Conservation (phyloP, 176 grass and related monocot genomes). For the Musa itinerans region DNA sequence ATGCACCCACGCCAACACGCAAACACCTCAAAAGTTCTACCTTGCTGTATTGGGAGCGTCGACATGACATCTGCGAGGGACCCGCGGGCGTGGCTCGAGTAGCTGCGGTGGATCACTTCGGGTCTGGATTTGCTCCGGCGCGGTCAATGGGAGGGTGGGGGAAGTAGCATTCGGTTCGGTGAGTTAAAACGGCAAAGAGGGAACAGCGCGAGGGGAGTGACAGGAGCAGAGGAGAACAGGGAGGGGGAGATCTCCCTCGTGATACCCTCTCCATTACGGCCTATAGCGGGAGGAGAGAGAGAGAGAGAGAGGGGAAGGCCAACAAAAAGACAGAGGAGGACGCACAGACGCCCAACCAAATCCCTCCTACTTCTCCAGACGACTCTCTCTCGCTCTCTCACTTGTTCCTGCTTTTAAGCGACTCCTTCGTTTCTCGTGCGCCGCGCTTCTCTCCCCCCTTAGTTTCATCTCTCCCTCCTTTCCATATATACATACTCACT, state of each 20-base stretch:
- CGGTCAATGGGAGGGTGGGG: no score
- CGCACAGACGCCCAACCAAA: background rate
- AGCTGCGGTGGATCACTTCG: no score
- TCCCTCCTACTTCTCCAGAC: background rate
- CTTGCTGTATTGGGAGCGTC: no score
- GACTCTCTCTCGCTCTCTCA: conserved; percentile 2
- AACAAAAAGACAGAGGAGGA: background rate
- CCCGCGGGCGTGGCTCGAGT: no score
- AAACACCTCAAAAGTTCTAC: no score
- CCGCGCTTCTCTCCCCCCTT: background rate
- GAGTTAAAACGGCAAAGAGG: background rate
- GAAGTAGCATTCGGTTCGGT: no score
- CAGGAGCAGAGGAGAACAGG: background rate
- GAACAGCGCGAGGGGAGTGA: background rate
- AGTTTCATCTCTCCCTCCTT: background rate
- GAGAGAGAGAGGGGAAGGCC: background rate
- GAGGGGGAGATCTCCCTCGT: background rate
- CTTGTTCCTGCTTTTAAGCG: background rate
- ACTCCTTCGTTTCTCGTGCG: conserved; percentile 19
- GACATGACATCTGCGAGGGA: no score
- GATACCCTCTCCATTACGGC: background rate
- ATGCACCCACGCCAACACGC: no score
- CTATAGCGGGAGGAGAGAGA: background rate
- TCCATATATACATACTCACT: background rate
- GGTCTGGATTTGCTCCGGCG: no score